phyloP scores from a whole-genome alignment of 306 rosid genomes.

The Dalbergia cultrata region DNA sequence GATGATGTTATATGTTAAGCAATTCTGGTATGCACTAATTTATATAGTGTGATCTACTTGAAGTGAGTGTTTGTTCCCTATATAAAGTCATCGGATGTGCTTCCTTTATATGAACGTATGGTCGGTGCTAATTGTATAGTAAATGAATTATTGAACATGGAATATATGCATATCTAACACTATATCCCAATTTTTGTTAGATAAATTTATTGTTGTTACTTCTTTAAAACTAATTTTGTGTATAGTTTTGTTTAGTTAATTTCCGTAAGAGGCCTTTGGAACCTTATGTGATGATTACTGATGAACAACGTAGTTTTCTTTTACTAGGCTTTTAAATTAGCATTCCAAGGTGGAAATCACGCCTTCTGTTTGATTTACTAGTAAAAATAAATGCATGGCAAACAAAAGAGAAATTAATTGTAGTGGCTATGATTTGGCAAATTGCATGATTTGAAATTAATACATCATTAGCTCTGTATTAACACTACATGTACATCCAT shows the following conservation, averaged over 20 bases:
- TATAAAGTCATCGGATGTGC: not conserved
- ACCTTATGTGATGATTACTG: not conserved
- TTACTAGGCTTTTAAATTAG: slow-evolving; percentile 26
- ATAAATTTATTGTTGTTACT: no score
- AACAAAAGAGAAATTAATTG: not conserved
- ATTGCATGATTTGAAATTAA: not conserved
- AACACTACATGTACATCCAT: not conserved
- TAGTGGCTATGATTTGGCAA: not conserved
- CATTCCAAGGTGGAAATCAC: slow-evolving; percentile 6
- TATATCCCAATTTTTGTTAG: no score
- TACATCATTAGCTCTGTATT: not conserved
- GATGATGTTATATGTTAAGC: no score
- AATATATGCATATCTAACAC: not conserved
- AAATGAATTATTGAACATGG: slow-evolving; percentile 1
- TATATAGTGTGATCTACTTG: no score
- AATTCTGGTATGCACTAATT: slow-evolving; percentile 25
- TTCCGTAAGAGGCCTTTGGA: slow-evolving; percentile 21
- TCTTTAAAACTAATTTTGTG: slow-evolving; percentile 4
- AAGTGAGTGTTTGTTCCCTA: slow-evolving; percentile 18
- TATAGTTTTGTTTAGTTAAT: slow-evolving; percentile 17
- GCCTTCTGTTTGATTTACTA: not conserved
- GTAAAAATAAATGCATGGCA: not conserved
- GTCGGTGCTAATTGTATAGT: not conserved
- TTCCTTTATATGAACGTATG: slow-evolving; percentile 4
- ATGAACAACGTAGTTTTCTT: slow-evolving; percentile 27